Conservation (phyloP, 352 stramenopile species). For the Phytopythium cucurbitacearum region DNA sequence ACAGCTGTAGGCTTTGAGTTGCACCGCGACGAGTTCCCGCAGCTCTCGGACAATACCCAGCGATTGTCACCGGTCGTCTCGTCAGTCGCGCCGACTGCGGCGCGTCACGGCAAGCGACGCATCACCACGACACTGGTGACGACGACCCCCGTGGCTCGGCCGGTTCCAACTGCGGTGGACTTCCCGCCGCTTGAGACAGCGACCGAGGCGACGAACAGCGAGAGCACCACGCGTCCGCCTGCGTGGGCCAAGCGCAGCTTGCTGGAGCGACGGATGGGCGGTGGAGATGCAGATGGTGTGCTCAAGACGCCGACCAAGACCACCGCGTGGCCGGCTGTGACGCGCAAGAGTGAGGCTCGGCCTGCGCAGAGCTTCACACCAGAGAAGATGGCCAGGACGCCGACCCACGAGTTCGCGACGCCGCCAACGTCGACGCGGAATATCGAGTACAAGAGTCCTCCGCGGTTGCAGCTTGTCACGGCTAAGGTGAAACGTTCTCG, state of each 20-base stretch:
- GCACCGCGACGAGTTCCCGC: constrained; percentile 26
- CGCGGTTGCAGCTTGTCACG: constrained; percentile 4
- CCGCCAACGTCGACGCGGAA: background rate
- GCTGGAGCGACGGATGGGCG: constrained; percentile 39
- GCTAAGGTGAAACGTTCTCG: constrained; percentile 14
- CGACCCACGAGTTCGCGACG: constrained; percentile 4
- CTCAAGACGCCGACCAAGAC: background rate
- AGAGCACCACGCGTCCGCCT: constrained; percentile 6
- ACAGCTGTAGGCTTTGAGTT: constrained; percentile 14
- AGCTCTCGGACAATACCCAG: constrained; percentile 7
- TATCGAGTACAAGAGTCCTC: constrained; percentile 2
- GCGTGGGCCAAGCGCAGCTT: constrained; percentile 40
- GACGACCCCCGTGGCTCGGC: constrained; percentile 16
- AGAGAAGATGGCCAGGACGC: constrained; percentile 9
- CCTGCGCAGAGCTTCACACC: background rate
- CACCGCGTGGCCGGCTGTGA: background rate
- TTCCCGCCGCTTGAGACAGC: constrained; percentile 21
- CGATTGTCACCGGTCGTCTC: background rate
- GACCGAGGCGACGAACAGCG: background rate
- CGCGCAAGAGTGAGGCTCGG: background rate
- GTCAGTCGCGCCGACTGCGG: background rate
- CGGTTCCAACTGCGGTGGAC: constrained; percentile 18
- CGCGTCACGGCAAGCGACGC: constrained; percentile 21
- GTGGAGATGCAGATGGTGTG: background rate
- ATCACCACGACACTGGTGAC: constrained; percentile 49